A percentile compares a stretch with the other conserved stretches of the same genome.
phyloP scores from a whole-genome alignment of 1,284 basidiomycete species.

The Sporisorium iseilematis-ciliati region DNA sequence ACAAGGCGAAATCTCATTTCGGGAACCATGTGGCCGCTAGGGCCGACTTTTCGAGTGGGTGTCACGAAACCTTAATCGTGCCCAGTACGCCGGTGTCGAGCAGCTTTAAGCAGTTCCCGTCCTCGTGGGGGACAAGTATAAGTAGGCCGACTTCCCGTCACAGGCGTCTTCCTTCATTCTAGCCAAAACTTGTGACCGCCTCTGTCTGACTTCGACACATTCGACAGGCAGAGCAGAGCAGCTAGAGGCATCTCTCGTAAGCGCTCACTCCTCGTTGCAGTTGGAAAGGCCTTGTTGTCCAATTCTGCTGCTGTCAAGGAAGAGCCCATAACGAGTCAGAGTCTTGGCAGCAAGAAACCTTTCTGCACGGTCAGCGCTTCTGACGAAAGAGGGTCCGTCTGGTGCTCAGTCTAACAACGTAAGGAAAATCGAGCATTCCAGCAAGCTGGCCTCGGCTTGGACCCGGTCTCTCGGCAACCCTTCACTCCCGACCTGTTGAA shows the following conservation, averaged over 20 bases:
- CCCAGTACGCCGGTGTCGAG: too few relatives aligned
- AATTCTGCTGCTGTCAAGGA: neutral
- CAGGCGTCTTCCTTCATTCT: neutral
- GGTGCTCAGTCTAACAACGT: neutral
- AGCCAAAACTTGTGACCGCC: neutral
- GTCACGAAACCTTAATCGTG: neutral
- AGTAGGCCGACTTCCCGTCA: neutral
- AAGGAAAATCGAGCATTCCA: neutral
- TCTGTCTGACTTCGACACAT: neutral
- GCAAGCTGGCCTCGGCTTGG: slow-evolving; percentile 1
- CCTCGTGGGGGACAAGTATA: neutral
- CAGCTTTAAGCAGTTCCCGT: too few relatives aligned
- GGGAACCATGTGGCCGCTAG: neutral
- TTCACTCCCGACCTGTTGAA: slow-evolving; percentile 10
- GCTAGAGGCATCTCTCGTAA: neutral
- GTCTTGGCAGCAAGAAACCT: neutral
- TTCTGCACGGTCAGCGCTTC: slow-evolving; percentile 1
- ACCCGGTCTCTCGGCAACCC: slow-evolving; percentile 31
- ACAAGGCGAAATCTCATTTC: neutral
- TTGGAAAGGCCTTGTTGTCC: neutral
- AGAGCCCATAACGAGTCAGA: neutral
- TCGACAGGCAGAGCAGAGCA: neutral
- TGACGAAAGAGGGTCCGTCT: neutral
- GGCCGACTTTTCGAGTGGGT: neutral
- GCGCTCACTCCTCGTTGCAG: neutral